Evolutionary conservation across 2,329 filamentous ascomycete species (phyloP), one percentile per base, ranked within the genome.

Genomic region (Paramyrothecium roridum): DNA sequence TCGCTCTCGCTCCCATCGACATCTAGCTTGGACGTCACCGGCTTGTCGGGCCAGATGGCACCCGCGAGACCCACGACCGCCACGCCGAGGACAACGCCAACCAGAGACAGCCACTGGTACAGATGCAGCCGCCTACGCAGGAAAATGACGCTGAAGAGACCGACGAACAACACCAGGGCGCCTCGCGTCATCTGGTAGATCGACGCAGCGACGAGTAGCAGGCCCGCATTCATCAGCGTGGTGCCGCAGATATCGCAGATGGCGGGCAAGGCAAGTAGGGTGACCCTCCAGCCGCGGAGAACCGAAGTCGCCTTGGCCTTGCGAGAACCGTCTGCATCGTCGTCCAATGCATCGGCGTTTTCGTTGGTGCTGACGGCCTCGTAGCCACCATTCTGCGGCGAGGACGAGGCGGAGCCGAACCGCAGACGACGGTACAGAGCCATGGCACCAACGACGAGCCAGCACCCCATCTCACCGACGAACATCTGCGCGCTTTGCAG

Each of bases 101-200:
- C 81, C 6, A 99, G 82, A 7, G 91, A 90, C 56, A 90, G 77
- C 95, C 95, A 99, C 72, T 99, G 95, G 77, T 93, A 97, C n/a
- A 89, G 70, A 58, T 86, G 84, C 34, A 99, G 80, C 63, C 85
- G 88, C 50, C 91, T 85, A 65, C 85, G 87, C 55, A 99, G 79
- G 72, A 99, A 98, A 13, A 96, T 66, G 26, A 99, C 93, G 67
- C 92, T 96, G 76, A 99, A 97, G 0, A 98, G 77, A 0, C 95
- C 95, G 20, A 99, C 95, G 65, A 99, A 99, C 8, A 99, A 81
- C 3, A 99, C 93, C 46, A 99, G 80, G 1, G 95, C 95, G 10
- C 95, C 95, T 56, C 95, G 82, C 1, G 93, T 98, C 95, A 99
- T 99, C 76, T 99, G 95, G 75, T 97, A 99, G 67, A 99, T 97